Evolutionary conservation across 169 alveolate species (phyloP).

Genomic region (Eimeria falciformis): DNA sequence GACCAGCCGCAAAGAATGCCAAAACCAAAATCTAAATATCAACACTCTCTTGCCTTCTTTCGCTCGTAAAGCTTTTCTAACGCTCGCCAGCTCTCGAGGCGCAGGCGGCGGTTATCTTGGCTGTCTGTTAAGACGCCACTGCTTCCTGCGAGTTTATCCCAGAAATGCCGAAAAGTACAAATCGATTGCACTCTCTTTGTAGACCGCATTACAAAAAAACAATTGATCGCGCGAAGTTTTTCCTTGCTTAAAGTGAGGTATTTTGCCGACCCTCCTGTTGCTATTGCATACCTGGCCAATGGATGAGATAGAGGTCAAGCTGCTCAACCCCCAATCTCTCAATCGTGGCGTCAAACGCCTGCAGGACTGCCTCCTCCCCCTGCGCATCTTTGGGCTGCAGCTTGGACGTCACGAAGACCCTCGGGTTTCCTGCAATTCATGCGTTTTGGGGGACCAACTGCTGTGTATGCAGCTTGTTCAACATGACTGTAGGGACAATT

Average conservation of each 20-base stretch:
- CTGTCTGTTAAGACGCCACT: constrained; percentile 57
- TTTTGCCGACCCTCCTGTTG: not conserved
- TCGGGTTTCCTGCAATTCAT: constrained; percentile 62
- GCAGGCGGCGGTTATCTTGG: constrained; percentile 63
- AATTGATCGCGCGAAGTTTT: not conserved
- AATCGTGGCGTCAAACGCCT: constrained; percentile 46
- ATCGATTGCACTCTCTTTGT: too few species aligned
- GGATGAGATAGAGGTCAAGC: constrained; percentile 74
- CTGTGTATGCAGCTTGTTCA: too few species aligned
- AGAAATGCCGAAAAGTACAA: not conserved
- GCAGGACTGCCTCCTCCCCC: constrained; percentile 62
- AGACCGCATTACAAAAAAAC: too few species aligned
- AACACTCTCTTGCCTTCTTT: constrained; percentile 32
- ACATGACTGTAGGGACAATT: too few species aligned
- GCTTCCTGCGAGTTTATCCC: constrained; percentile 29
- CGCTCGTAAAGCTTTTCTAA: constrained; percentile 74
- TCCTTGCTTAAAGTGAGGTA: not conserved
- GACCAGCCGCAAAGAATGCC: not conserved
- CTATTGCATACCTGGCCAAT: constrained; percentile 73
- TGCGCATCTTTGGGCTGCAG: constrained; percentile 66
- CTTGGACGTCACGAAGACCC: constrained; percentile 66
- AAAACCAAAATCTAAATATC: not conserved
- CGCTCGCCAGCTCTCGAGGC: constrained; percentile 78
- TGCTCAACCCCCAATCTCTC: constrained; percentile 66
- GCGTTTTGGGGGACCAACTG: too few species aligned